A percentile compares a stretch with the other conserved stretches of the same genome.
Evolutionary conservation across 116 monocot species (phyloP).

Genomic region (Thalassia testudinum): DNA sequence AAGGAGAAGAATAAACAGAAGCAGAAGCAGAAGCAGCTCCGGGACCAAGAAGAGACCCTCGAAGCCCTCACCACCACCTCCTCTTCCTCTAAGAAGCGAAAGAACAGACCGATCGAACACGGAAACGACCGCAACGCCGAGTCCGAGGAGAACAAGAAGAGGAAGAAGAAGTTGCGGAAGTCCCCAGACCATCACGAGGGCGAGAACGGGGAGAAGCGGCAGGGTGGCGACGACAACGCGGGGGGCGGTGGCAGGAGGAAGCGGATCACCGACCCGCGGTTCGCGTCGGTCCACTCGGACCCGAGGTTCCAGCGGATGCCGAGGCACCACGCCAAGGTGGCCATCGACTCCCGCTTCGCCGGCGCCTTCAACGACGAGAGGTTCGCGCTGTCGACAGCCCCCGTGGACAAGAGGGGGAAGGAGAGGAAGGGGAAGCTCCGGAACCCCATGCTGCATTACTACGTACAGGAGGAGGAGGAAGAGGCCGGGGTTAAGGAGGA

Average conservation of each 20-base stretch:
- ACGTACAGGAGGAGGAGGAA: slow-evolving; percentile 31
- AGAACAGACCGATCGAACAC: neutral
- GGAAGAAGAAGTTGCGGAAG: slow-evolving; percentile 2
- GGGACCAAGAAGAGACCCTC: neutral
- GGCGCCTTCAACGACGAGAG: slow-evolving; percentile 39
- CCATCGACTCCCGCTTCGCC: slow-evolving; percentile 52
- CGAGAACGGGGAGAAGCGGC: neutral
- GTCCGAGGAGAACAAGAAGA: slow-evolving; percentile 4
- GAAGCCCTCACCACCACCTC: neutral
- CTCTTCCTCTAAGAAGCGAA: neutral
- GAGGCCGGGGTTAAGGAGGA: neutral
- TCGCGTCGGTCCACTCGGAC: slow-evolving; percentile 49
- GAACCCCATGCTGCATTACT: slow-evolving; percentile 36
- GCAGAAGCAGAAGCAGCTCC: neutral
- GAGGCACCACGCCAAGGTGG: slow-evolving; percentile 44
- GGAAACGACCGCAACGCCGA: neutral
- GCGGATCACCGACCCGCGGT: slow-evolving; percentile 49
- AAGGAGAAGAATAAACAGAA: neutral
- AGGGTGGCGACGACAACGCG: neutral
- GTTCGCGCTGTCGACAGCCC: slow-evolving; percentile 40
- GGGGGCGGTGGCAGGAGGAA: neutral
- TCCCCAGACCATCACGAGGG: neutral
- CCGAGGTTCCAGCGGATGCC: slow-evolving; percentile 71
- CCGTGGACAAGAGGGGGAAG: slow-evolving; percentile 54
- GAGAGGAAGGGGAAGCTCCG: slow-evolving; percentile 12